These are phyloP conservation scores for Panicum virgatum DNA, from an alignment of 202 grass and related monocot species.

Conservation along the genomic window DNA sequence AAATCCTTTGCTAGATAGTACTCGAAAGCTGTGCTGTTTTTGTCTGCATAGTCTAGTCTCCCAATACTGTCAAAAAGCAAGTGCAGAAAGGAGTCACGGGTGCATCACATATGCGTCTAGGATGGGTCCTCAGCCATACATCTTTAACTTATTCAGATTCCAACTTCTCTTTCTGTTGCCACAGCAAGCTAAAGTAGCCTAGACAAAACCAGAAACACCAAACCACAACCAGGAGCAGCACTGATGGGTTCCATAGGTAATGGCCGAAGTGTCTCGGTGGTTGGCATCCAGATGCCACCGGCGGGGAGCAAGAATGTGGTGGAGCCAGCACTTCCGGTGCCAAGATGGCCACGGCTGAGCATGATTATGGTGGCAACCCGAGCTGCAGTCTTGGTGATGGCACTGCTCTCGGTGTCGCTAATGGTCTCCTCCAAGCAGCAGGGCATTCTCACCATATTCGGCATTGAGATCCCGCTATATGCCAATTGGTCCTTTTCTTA, in stretches of 20 bases:
- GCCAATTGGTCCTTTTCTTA: constrained; percentile 91
- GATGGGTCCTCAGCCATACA: neutral
- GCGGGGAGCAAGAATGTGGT: constrained; percentile 14
- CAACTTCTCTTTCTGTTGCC: constrained; percentile 14
- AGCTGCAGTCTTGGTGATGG: constrained; percentile 44
- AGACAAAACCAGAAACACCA: constrained; percentile 32
- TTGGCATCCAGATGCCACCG: constrained; percentile 60
- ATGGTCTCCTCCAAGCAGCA: constrained; percentile 76
- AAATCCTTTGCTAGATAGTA: neutral
- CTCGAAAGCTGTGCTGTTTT: constrained; percentile 45
- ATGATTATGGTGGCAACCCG: constrained; percentile 40
- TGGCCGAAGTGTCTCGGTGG: constrained; percentile 41
- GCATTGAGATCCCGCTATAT: constrained; percentile 66
- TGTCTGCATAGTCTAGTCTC: constrained; percentile 36
- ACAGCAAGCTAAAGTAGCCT: constrained; percentile 10
- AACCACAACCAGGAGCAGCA: constrained; percentile 19
- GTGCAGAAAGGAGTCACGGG: constrained; percentile 44
- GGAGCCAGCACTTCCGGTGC: constrained; percentile 23
- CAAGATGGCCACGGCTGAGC: constrained; percentile 46
- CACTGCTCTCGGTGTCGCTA: constrained; percentile 54
- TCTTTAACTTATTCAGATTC: constrained; percentile 32
- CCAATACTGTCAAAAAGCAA: constrained; percentile 28
- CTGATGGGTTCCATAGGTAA: constrained; percentile 40
- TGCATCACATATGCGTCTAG: constrained; percentile 8
- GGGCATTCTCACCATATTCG: constrained; percentile 65